A percentile compares a stretch with the other conserved stretches of the same genome.
These are phyloP conservation scores for Globisporangium iwayamae DNA, from an alignment of 352 stramenopile genomes.

Conservation along the genomic window DNA sequence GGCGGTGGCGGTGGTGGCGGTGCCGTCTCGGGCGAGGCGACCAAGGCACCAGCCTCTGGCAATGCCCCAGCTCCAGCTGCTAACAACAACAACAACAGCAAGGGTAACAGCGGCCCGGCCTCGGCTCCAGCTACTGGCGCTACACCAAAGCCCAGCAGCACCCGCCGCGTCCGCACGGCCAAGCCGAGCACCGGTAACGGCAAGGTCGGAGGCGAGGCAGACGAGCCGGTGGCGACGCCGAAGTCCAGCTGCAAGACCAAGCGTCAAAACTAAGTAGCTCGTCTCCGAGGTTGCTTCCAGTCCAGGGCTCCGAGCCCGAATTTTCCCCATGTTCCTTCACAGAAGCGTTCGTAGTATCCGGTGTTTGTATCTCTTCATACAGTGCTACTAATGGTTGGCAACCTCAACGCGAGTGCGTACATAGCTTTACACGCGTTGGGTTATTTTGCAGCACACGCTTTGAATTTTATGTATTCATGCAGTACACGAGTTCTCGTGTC, in stretches of 20 bases:
- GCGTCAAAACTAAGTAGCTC: not conserved
- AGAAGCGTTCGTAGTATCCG: too few species aligned
- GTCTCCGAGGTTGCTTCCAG: too few species aligned
- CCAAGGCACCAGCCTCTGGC: not conserved
- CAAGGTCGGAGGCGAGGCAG: not conserved
- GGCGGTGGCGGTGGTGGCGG: constrained; percentile 13
- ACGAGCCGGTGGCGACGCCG: not conserved
- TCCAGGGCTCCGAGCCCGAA: too few species aligned
- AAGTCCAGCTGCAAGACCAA: constrained; percentile 5
- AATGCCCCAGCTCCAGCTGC: not conserved
- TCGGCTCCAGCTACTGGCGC: not conserved
- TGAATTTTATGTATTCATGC: too few species aligned
- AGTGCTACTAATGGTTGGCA: too few species aligned
- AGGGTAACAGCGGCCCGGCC: not conserved
- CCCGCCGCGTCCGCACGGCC: not conserved
- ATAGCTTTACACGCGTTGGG: too few species aligned
- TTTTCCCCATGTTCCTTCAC: too few species aligned
- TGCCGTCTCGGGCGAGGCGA: not conserved
- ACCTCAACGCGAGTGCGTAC: too few species aligned
- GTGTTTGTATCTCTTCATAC: too few species aligned
- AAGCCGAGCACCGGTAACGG: not conserved
- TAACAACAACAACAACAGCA: too few species aligned
- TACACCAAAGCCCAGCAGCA: not conserved
- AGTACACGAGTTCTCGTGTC: too few species aligned
- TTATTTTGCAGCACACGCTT: too few species aligned